Evolutionary conservation across 2,329 filamentous ascomycete genomes (phyloP).

Genomic region (Colletotrichum somersetense): DNA sequence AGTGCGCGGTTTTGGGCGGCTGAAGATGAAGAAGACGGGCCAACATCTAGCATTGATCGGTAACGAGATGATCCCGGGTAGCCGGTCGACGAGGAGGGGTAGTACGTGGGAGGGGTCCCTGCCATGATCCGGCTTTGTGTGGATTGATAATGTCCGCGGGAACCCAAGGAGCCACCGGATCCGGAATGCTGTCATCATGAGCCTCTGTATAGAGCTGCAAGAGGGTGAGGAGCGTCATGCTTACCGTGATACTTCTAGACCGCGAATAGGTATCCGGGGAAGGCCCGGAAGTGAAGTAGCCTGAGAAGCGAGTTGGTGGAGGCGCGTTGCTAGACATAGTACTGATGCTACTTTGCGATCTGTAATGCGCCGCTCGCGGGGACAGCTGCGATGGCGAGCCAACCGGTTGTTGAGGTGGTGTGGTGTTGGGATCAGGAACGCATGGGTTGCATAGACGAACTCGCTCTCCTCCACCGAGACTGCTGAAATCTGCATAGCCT

Average conservation of each 20-base stretch:
- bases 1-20: slow-evolving; percentile 54
- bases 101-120: slow-evolving; percentile 54
- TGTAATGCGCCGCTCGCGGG: slow-evolving; percentile 55
- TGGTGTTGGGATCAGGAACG: slow-evolving; percentile 71
- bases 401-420: slow-evolving; percentile 62
- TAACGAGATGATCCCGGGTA: slow-evolving; percentile 44
- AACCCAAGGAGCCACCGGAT: slow-evolving; percentile 43
- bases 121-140: slow-evolving; percentile 57
- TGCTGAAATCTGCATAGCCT: slow-evolving; percentile 58
- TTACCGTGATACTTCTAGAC: slow-evolving; percentile 40
- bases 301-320: slow-evolving; percentile 51
- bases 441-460: slow-evolving; percentile 73
- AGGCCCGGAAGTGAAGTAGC: slow-evolving; percentile 52
- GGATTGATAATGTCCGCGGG: slow-evolving; percentile 50
- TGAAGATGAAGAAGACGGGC: slow-evolving; percentile 52
- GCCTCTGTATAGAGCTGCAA: slow-evolving; percentile 23
- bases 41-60: slow-evolving; percentile 51
- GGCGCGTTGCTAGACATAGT: slow-evolving; percentile 49
- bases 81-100: slow-evolving; percentile 46
- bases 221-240: not conserved
- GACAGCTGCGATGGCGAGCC: slow-evolving; percentile 51
- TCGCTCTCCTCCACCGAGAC: slow-evolving; percentile 66
- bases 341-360: slow-evolving; percentile 61
- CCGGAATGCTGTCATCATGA: slow-evolving; percentile 45
- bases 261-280: slow-evolving; percentile 51